Conservation (phyloP, 2,329 filamentous ascomycete species). For the Tothia fuscella region DNA sequence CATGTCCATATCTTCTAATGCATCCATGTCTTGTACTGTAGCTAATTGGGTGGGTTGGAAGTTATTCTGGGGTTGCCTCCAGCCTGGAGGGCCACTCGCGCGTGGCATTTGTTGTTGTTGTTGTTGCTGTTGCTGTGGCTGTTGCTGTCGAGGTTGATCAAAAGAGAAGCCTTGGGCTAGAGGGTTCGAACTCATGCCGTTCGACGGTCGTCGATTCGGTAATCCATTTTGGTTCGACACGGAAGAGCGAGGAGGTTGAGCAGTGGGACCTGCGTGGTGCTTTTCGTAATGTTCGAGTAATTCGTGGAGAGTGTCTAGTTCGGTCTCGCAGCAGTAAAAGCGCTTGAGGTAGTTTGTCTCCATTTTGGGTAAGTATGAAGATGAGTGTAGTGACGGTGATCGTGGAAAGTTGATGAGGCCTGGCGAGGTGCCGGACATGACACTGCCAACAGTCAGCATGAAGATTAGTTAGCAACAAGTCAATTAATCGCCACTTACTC, state of each 20-base stretch:
- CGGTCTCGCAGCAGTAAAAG: conserved; percentile 88
- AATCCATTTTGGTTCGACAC: conserved; percentile 9
- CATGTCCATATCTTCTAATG: conserved; percentile 54
- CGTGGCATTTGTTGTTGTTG: background rate
- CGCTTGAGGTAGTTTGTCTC: conserved; percentile 97
- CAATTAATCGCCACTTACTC: conserved; percentile 57
- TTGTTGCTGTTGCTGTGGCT: background rate
- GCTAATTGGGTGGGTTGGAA: conserved; percentile 27
- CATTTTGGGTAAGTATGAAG: conserved; percentile 89
- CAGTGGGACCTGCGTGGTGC: conserved; percentile 64
- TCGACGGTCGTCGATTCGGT: conserved; percentile 1
- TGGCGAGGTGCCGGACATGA: conserved; percentile 94
- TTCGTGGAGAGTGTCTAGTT: conserved; percentile 83
- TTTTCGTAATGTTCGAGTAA: conserved; percentile 95
- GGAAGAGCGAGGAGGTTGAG: conserved; percentile 22
- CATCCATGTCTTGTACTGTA: conserved; percentile 55
- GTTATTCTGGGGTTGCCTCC: background rate
- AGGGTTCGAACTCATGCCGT: background rate
- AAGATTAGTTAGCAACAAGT: background rate
- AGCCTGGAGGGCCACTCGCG: no score
- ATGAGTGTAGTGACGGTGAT: conserved; percentile 93
- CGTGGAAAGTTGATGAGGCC: conserved; percentile 63
- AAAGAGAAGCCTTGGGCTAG: background rate
- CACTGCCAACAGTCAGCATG: conserved; percentile 29
- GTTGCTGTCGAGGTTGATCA: conserved; percentile 3